A percentile compares a stretch with the other conserved stretches of the same genome.
Conservation (phyloP, 2,329 filamentous ascomycete species). For the Coniochaeta sp. region DNA sequence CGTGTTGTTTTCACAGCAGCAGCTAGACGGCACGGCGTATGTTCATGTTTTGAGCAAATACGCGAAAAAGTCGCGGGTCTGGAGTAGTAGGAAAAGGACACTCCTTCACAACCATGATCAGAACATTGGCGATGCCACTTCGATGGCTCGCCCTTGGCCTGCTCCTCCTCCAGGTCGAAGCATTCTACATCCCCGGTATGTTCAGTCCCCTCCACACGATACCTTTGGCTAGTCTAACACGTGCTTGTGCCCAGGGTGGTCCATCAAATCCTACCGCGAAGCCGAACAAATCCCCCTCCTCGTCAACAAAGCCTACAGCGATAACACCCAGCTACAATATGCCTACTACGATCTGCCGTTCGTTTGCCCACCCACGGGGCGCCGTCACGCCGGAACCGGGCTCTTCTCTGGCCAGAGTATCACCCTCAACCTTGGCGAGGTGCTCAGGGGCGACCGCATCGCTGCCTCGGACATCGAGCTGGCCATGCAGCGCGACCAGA, state of each 20-base stretch:
- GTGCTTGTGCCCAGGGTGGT: conserved; percentile 54
- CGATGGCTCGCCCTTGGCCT: conserved; percentile 41
- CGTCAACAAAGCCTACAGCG: conserved; percentile 87
- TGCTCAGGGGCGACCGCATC: conserved; percentile 81
- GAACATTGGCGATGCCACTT: conserved; percentile 15
- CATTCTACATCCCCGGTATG: conserved; percentile 83
- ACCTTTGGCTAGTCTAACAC: no score
- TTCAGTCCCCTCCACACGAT: conserved; percentile 11
- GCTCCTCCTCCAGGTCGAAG: conserved; percentile 44
- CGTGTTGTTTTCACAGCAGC: not conserved
- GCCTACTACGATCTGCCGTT: conserved; percentile 86
- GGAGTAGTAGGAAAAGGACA: not conserved
- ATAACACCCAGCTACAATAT: conserved; percentile 85
- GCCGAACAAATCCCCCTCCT: conserved; percentile 75
- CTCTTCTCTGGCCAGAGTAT: conserved; percentile 71
- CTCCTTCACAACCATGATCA: not conserved
- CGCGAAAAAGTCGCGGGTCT: not conserved
- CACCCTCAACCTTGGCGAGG: conserved; percentile 77
- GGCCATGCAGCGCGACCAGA: conserved; percentile 66
- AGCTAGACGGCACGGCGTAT: not conserved
- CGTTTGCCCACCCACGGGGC: conserved; percentile 71
- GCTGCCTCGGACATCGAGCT: conserved; percentile 78
- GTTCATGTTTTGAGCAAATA: not conserved
- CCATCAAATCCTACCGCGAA: conserved; percentile 71
- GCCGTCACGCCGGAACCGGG: conserved; percentile 55